These are phyloP conservation scores for Paecilomyces sp. DNA, from an alignment of 2,329 filamentous ascomycete species.

Conservation along the genomic window DNA sequence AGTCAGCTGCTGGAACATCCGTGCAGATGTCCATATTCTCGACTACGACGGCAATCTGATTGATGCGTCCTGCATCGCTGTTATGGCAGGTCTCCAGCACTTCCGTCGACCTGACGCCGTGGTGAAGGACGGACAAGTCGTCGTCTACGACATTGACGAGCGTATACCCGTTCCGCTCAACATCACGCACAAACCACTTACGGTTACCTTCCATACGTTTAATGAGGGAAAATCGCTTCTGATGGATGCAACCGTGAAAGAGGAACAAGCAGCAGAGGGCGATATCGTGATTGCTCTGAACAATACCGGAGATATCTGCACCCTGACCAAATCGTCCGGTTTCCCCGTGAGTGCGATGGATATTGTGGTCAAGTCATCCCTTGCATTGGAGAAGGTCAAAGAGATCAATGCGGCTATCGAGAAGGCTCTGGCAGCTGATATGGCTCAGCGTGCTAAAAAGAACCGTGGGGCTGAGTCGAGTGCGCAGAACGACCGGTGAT, in stretches of 20 bases:
- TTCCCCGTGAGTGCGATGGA: conserved; percentile 70
- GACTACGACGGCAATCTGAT: conserved; percentile 86
- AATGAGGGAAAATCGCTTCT: conserved; percentile 38
- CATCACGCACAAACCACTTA: conserved; percentile 87
- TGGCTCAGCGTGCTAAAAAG: conserved; percentile 53
- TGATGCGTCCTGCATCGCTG: conserved; percentile 76
- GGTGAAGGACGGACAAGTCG: conserved; percentile 76
- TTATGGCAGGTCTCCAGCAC: conserved; percentile 82
- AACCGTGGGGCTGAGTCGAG: conserved; percentile 78
- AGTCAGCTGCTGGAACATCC: conserved; percentile 82
- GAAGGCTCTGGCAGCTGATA: conserved; percentile 66
- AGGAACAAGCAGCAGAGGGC: conserved; percentile 54
- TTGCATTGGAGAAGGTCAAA: conserved; percentile 72
- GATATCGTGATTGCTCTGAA: conserved; percentile 77
- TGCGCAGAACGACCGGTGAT: conserved; percentile 73
- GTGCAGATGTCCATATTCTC: conserved; percentile 86
- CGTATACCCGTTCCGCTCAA: conserved; percentile 84
- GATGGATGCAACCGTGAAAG: conserved; percentile 39
- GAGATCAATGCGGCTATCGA: conserved; percentile 70
- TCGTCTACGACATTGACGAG: conserved; percentile 76
- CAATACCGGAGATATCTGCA: conserved; percentile 81
- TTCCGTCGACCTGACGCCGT: conserved; percentile 86
- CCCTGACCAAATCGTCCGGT: conserved; percentile 85
- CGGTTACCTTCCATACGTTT: conserved; percentile 83
- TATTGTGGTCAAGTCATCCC: conserved; percentile 67